These are phyloP conservation scores for Solanum aculeatissimum DNA, from an alignment of 305 asterid species.

Conservation along the genomic window DNA sequence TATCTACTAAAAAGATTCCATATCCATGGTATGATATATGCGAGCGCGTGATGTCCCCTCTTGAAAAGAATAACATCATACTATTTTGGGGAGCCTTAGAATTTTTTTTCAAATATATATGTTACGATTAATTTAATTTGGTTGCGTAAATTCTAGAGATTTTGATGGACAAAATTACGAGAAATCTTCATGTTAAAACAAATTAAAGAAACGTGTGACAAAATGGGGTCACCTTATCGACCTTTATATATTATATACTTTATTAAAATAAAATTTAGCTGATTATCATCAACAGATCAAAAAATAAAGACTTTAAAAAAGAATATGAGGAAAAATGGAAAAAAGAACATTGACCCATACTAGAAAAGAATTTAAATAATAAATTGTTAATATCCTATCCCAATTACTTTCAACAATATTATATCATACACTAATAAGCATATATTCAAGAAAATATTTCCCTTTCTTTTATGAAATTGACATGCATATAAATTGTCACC, in stretches of 20 bases:
- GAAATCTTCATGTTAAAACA: neutral
- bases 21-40: no score
- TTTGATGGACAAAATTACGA: neutral
- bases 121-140: neutral
- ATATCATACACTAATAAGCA: neutral
- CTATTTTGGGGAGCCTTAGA: neutral
- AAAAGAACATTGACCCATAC: neutral
- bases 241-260: neutral
- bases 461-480: neutral
- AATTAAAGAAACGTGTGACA: neutral
- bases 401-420: neutral
- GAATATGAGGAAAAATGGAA: neutral
- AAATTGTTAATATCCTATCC: neutral
- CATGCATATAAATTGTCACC: neutral
- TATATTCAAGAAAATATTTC: neutral
- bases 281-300: neutral
- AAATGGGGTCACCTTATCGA: neutral
- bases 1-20: no score
- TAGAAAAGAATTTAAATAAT: neutral
- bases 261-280: neutral
- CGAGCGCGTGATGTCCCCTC: no score
- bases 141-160: neutral
- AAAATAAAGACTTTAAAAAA: neutral
- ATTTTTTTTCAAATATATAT: neutral
- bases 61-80: neutral